Evolutionary conservation across 2,329 filamentous ascomycete species (phyloP), one percentile per base, ranked within the genome.

Genomic region (Paecilomyces sp.): DNA sequence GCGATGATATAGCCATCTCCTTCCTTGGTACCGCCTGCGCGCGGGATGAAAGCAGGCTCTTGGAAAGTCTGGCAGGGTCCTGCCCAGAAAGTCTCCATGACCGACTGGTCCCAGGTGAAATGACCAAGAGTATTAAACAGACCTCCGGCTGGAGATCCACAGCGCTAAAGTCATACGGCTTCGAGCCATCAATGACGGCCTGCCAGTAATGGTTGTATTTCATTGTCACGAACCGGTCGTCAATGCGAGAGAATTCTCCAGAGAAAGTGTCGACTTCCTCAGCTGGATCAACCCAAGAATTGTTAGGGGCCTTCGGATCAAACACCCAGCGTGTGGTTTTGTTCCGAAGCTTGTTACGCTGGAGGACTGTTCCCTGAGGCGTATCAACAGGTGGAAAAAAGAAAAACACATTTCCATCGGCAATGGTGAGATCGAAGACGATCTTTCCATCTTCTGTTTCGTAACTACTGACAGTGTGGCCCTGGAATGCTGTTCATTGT

Each of bases 171-270:
- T 63, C 64, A 12, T 80, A 68, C 5, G 65, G 60, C 41, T 62
- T 64, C 11, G 58, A 60, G 3, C 59, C 62, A 54, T 68, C 65
- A 34, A 70, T 66, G 1, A 65, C 59, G 1, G 76, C 70, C 62
- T 80, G 77, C 78, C 79, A 81, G 66, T 79, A 80, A 66, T 80
- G 77, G 11, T 66, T 67, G 64, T 81, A 80, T 52, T 71, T 69
- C 64, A 76, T 77, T 4, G 77, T 77, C 18, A 77, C 72, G 53
- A 57, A 67, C 15, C 69, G 64, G n/a, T 71, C 68, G 50, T 71
- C 69, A 18, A 71, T 67, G 2, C 67, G 64, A 9, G 64, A 64
- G 53, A 71, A 70, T 30, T 71, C 69, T 0, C 61, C 62, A 28
- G 64, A 65, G 15, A 28, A 28, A 28, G 61, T 78, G n/a, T 68